Evolutionary conservation across 352 stramenopile species (phyloP), one percentile per base, ranked within the genome.

Genomic region (Aphanomyces invadans): DNA sequence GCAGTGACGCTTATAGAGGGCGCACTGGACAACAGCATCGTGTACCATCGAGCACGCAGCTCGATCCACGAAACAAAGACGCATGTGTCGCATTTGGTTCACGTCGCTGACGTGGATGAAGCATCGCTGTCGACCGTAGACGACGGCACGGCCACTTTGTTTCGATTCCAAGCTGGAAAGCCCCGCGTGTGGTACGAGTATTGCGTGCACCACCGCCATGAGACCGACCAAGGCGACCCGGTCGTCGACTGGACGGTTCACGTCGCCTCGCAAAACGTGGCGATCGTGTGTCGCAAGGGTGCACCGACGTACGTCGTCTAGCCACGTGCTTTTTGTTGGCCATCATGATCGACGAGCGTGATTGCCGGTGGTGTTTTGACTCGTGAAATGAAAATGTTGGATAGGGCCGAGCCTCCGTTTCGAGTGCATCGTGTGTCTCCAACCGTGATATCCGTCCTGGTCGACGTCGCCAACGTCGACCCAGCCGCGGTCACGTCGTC

Each of bases 171-270:
- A 7, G 17, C 53, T 3, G 31, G n/a, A 1, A 12, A 7, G 21
- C 15, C 26, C n/a, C n/a, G n/a, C n/a, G n/a, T n/a, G 17, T 65
- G 59, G 59, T 65, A 36, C 57, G 32, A 61, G 31, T 61, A 29
- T 21, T 23, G 17, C 11, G 45, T 61, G 15, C 2, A 32, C 25
- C 4, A 23, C 25, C 53, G 15, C 53, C 15, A 46, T 15, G 12
- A 61, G 36, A 7, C 7, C 7, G 7, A 42, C 7, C 36, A 42
- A 42, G 36, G 36, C 15, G 36, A 15, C 36, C 7, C 49, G 25
- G 49, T 55, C 9, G 9, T 38, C 17, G 36, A 57, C 23, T 65
- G 59, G 59, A 56, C 23, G 19, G 17, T 36, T 19, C 36, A 65
- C 7, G n/a, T 65, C 11, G 59, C 59, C 11, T 55, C 59, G 17